These are phyloP conservation scores for Metschnikowia vanudenii DNA, from an alignment of 805 yeast genomes.

Conservation along the genomic window DNA sequence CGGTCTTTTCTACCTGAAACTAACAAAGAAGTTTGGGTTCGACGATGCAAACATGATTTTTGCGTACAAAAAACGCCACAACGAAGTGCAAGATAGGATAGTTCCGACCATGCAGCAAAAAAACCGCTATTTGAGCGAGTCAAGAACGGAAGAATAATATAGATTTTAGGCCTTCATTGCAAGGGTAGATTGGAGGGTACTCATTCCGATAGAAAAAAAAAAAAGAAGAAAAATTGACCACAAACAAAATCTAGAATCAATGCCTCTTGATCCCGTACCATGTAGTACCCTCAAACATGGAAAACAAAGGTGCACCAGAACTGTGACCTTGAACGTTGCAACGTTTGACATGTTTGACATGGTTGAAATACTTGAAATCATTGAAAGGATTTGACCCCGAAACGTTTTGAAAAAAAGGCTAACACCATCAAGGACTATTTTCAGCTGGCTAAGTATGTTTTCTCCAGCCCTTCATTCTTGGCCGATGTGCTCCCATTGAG, in stretches of 20 bases:
- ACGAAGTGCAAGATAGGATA: conserved; percentile 17
- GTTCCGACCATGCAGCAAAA: conserved; percentile 17
- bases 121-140: conserved; percentile 11
- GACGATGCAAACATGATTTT: conserved; percentile 34
- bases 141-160: not conserved
- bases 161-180: not conserved
- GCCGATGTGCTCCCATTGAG: conserved; percentile 3
- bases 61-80: conserved; percentile 15
- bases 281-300: not conserved
- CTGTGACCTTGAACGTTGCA: no score
- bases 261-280: not conserved
- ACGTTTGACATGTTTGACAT: no score
- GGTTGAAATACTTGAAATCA: no score
- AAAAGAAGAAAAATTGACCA: no score
- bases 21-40: conserved; percentile 48
- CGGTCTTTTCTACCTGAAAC: conserved; percentile 71
- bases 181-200: not conserved
- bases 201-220: not conserved
- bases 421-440: no score
- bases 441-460: not conserved
- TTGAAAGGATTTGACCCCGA: no score
- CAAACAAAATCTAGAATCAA: not conserved
- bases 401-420: no score
- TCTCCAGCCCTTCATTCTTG: not conserved
- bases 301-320: no score